These are phyloP conservation scores for Caloboletus firmus DNA, from an alignment of 1,284 basidiomycete species.

Conservation along the genomic window DNA sequence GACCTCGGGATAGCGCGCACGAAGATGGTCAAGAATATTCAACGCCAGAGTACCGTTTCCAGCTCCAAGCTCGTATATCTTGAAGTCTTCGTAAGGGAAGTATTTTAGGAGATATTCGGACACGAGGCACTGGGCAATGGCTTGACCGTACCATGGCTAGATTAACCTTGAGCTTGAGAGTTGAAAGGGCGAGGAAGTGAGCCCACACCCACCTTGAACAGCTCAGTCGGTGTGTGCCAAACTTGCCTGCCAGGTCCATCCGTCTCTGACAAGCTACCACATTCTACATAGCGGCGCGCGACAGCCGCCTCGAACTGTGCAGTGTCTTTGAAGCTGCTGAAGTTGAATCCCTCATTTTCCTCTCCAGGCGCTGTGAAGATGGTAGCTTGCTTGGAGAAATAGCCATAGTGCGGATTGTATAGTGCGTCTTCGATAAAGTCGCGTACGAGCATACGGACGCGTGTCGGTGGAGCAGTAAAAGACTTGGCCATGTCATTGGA, in stretches of 20 bases:
- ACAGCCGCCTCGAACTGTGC: slow-evolving; percentile 82
- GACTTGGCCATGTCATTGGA: slow-evolving; percentile 62
- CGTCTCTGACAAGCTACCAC: slow-evolving; percentile 55
- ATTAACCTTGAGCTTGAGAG: slow-evolving; percentile 8
- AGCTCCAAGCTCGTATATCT: slow-evolving; percentile 96
- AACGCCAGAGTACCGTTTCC: slow-evolving; percentile 94
- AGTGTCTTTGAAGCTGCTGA: slow-evolving; percentile 64
- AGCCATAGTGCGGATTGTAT: slow-evolving; percentile 97
- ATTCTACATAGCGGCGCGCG: slow-evolving; percentile 71
- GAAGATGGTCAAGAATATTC: slow-evolving; percentile 84
- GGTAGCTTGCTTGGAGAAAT: slow-evolving; percentile 89
- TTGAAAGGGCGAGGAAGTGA: slow-evolving; percentile 6
- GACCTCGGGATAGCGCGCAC: slow-evolving; percentile 81
- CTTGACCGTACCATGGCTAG: slow-evolving; percentile 92
- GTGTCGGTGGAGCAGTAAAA: slow-evolving; percentile 65
- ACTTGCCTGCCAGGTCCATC: slow-evolving; percentile 85
- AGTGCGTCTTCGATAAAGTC: slow-evolving; percentile 97
- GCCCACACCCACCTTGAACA: slow-evolving; percentile 80
- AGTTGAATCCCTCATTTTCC: slow-evolving; percentile 59
- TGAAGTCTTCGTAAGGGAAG: slow-evolving; percentile 93
- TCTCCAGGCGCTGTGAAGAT: slow-evolving; percentile 76
- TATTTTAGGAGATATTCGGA: slow-evolving; percentile 92
- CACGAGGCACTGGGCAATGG: slow-evolving; percentile 85
- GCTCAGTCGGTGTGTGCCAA: slow-evolving; percentile 98
- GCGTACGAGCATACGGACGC: slow-evolving; percentile 91